Conservation (phyloP, 2,329 filamentous ascomycete genomes). For the Phoma sp. region DNA sequence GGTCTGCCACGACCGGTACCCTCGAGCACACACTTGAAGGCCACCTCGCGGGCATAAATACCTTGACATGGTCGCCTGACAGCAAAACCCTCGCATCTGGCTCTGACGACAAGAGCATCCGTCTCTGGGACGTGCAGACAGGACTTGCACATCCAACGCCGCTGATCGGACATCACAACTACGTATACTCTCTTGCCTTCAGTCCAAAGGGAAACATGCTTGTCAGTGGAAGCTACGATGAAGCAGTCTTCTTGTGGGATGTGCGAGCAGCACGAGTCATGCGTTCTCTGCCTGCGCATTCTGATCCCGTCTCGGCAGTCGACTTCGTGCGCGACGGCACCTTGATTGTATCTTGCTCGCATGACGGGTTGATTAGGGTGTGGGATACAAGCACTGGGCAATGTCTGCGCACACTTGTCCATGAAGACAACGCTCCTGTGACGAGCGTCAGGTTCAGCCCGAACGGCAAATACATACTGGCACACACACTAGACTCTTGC, state of each 20-base stretch:
- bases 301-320: constrained; percentile 90
- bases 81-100: constrained; percentile 86
- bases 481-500: constrained; percentile 88
- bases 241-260: constrained; percentile 97
- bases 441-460: constrained; percentile 90
- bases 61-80: constrained; percentile 93
- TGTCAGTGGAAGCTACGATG: constrained; percentile 93
- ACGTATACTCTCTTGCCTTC: constrained; percentile 92
- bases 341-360: constrained; percentile 87
- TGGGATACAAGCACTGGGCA: constrained; percentile 97
- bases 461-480: constrained; percentile 90
- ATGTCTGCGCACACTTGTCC: constrained; percentile 90
- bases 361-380: constrained; percentile 77
- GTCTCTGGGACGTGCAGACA: constrained; percentile 79
- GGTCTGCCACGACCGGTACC: constrained; percentile 78
- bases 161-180: constrained; percentile 90
- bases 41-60: constrained; percentile 90
- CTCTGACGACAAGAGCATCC: constrained; percentile 94
- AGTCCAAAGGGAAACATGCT: constrained; percentile 98
- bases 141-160: constrained; percentile 65
- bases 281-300: constrained; percentile 90
- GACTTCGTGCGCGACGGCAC: constrained; percentile 94
- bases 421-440: constrained; percentile 93
- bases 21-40: constrained; percentile 90
- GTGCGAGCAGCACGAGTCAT: constrained; percentile 85